Base-by-base conservation (phyloP, 2,329 filamentous ascomycete species). In the Whalleya microplaca region DNA sequence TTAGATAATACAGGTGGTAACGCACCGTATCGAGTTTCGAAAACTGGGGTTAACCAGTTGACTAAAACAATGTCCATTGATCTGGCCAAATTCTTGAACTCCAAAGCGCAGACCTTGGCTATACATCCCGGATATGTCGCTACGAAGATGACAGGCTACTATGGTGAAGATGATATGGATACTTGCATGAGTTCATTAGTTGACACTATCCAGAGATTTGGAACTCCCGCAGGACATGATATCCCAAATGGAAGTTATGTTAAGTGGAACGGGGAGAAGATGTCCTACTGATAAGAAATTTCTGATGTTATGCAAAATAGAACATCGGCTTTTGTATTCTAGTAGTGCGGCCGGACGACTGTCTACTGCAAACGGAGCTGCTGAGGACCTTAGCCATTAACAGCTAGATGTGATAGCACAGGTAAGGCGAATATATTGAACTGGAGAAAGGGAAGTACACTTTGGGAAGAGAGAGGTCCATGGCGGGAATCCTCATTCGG, bases 131-230 rank as follows among this genome's bases (percentile, higher is more conserved):
- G 61, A 8, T 63, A 46, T 23, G 59, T 62, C 10, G 42, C 59
- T 19, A 63, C 55, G 6, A 63, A 58, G 41, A 62, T 63, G 59
- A 56, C 59, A 16, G 59, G 53, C 1, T 63, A 47, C 49, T 53
- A 59, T 19, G 58, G 58, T 29, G 56, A 62, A 32, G 61, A 63
- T 41, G 58, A 63, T 21, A 62, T 63, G 61, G 61, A 59, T 10
- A 56, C 51, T 14, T 62, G 61, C 44, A 62, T 62, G 55, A 21
- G n/a, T 27, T 49, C 46, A 12, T 49, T 49, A 29, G 46, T 43
- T 10, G 41, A 43, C 18, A 43, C 41, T 8, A 12, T 43, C 41
- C 41, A 20, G 8, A 43, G 18, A 18, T 43, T 43, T 20, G 41
- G 41, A 20, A 43, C 41, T 43, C 41, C n/a, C n/a, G n/a, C 41